phyloP scores from a whole-genome alignment of 768 basidiomycete species.

The Lactifluus rugatus region DNA sequence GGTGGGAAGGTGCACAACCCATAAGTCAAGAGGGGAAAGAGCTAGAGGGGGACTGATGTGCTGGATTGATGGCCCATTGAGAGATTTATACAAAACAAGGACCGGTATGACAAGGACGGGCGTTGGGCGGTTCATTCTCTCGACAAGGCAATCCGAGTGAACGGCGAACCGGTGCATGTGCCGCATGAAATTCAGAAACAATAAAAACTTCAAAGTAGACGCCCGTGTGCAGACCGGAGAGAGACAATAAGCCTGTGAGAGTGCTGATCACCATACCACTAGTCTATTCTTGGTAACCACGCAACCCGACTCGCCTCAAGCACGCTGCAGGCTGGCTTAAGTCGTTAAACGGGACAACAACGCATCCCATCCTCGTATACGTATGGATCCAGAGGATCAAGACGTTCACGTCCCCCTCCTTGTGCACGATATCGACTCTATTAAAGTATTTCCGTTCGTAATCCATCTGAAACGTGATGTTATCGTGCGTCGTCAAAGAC shows the following conservation, averaged over 20 bases:
- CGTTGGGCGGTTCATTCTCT: constrained; percentile 8
- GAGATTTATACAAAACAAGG: constrained; percentile 16
- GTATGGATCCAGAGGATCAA: constrained; percentile 30
- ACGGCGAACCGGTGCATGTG: constrained; percentile 6
- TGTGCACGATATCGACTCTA: constrained; percentile 45
- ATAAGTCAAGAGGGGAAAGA: constrained; percentile 16
- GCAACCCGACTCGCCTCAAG: neutral
- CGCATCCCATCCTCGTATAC: too few relatives aligned
- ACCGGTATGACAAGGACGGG: neutral
- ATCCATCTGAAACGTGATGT: constrained; percentile 62
- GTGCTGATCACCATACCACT: too few relatives aligned
- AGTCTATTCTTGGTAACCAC: neutral
- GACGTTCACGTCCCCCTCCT: constrained; percentile 38
- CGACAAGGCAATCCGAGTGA: constrained; percentile 6
- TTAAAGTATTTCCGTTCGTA: constrained; percentile 77
- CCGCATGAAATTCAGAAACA: constrained; percentile 12
- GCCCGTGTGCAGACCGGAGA: too few relatives aligned
- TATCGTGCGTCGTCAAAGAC: constrained; percentile 36
- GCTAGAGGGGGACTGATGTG: neutral
- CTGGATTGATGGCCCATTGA: neutral
- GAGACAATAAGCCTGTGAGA: constrained; percentile 15
- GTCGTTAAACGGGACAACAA: too few relatives aligned
- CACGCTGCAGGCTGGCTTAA: too few relatives aligned
- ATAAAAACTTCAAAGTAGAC: constrained; percentile 1
- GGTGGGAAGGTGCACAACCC: constrained; percentile 31